Evolutionary conservation across 2,329 filamentous ascomycete species (phyloP), one percentile per base, ranked within the genome.

Genomic region (Pestalotiopsis sp.): DNA sequence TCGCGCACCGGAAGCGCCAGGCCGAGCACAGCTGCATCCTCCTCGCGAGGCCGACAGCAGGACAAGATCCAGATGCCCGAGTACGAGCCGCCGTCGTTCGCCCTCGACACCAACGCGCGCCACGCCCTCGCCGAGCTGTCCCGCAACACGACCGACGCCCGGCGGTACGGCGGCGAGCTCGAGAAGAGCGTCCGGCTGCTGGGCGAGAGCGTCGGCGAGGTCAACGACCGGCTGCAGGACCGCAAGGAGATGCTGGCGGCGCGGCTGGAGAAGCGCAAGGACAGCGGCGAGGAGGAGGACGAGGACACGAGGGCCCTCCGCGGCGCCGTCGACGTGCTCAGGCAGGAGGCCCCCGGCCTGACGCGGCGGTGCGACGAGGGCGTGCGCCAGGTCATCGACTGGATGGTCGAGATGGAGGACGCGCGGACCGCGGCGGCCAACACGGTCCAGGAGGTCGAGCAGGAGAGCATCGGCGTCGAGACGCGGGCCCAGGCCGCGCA

Each of bases 341-440:
- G 83, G 25, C 71, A 71, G 0, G 73, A 80, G 12, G 82, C 86
- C 3, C 79, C 82, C 2, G 70, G 72, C 2, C 69, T 88, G 36
- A 87, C 86, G 1, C 74, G 77, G 9, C 77, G 80, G 3, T 82
- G 84, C 6, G 87, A 90, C 72, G 73, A 76, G 23, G 81, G 83
- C 0, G 76, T 87, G 38, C 83, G 87, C 13, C 75, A 80, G 45
- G 76, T 85, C 12, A 84, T 90, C 36, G 88, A 90, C 72, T 75
- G 80, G 64, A 81, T 80, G 67, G 82, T 80, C 57, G 84, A 83
- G 70, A 76, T 88, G 2, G 82, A 88, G 70, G 87, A 90, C 68
- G 81, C 69, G 14, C 70, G 86, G 64, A 75, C 74, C 52, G 75
- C 73, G 6, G 77, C 86, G 20, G 72, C 86, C 13, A 74, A 73